Conservation (phyloP, 306 rosid genomes). For the Pachyrhizus erosus region DNA sequence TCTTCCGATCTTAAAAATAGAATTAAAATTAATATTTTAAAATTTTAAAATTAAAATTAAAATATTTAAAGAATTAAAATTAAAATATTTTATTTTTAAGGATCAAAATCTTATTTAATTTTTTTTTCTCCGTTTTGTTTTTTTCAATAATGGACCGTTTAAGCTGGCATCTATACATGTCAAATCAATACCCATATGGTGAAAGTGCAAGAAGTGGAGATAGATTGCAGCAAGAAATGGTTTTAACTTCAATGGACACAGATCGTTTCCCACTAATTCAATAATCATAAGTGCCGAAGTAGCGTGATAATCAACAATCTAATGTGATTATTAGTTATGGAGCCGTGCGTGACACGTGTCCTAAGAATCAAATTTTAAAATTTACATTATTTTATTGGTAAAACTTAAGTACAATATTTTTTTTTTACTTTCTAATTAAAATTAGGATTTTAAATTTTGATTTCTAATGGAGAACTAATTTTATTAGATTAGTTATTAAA, state of each 20-base stretch:
- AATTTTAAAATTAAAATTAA: too few relatives aligned
- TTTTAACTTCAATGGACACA: conserved; percentile 14
- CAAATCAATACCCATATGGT: background rate
- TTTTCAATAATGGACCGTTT: conserved; percentile 19
- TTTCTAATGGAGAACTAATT: too few relatives aligned
- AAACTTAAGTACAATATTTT: background rate
- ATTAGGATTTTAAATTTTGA: too few relatives aligned
- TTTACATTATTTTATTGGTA: background rate
- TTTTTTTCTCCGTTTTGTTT: background rate
- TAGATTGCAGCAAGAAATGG: background rate
- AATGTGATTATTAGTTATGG: background rate
- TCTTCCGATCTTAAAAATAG: too few relatives aligned
- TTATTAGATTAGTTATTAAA: too few relatives aligned
- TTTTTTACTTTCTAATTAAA: too few relatives aligned
- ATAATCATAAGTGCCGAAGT: conserved; percentile 28
- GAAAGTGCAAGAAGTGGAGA: background rate
- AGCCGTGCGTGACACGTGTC: background rate
- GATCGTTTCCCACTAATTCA: conserved; percentile 35
- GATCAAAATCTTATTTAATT: too few relatives aligned
- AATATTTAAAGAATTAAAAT: too few relatives aligned
- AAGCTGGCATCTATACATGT: background rate
- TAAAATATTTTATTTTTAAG: too few relatives aligned
- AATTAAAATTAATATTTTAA: too few relatives aligned
- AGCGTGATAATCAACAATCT: conserved; percentile 19
- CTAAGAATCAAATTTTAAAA: background rate